phyloP scores from a whole-genome alignment of 108 stramenopile species.

The Discostella pseudostelligera region DNA sequence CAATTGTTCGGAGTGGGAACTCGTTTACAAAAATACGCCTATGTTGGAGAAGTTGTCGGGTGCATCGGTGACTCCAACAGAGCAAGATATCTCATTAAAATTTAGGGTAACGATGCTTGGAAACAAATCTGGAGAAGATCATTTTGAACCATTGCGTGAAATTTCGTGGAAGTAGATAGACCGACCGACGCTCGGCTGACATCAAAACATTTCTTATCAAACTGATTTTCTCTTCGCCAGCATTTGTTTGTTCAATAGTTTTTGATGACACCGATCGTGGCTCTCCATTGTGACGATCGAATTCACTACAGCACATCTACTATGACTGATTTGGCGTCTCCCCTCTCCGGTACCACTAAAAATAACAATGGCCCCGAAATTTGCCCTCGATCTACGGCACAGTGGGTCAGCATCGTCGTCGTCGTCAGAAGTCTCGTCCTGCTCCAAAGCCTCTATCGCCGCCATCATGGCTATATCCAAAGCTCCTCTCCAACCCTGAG shows the following conservation, averaged over 20 bases:
- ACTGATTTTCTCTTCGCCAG: background rate
- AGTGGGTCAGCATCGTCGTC: background rate
- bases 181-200: too few relatives aligned
- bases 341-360: slow-evolving; percentile 8
- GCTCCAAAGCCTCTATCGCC: slow-evolving; percentile 33
- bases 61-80: background rate
- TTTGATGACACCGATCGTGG: slow-evolving; percentile 25
- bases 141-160: slow-evolving; percentile 12
- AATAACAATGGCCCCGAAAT: slow-evolving; percentile 27
- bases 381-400: slow-evolving; percentile 3
- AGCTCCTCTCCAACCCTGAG: slow-evolving; percentile 37
- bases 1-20: slow-evolving; percentile 18
- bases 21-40: background rate
- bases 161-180: slow-evolving; percentile 36
- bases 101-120: slow-evolving; percentile 5
- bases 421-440: slow-evolving; percentile 6
- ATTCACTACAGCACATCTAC: slow-evolving; percentile 27
- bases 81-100: background rate
- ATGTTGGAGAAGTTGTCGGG: background rate
- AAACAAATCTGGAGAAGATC: background rate
- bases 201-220: too few relatives aligned
- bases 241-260: background rate
- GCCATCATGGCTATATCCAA: slow-evolving; percentile 45
- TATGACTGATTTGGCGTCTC: background rate
- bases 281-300: slow-evolving; percentile 16